Percentiles rank a stretch among this genome's conserved stretches.
Conservation (phyloP, 371 early-diverging fungal species). For the Massospora cicadina region DNA sequence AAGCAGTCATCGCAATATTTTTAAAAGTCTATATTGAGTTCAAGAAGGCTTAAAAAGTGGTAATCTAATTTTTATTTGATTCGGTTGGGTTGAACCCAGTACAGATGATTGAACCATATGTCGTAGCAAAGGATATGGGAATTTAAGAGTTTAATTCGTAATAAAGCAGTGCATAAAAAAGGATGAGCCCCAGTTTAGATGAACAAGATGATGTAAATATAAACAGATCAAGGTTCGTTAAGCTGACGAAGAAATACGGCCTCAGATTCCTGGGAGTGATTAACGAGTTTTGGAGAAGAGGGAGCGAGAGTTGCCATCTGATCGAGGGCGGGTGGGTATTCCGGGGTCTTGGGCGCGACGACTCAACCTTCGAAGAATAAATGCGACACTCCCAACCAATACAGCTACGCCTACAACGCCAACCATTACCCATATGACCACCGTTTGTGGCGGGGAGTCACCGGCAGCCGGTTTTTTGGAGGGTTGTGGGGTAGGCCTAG, state of each 20-base stretch:
- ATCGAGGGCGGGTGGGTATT: not conserved
- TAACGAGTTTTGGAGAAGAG: not conserved
- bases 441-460: not conserved
- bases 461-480: not conserved
- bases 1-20: too few species aligned
- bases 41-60: too few species aligned
- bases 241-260: constrained; percentile 3
- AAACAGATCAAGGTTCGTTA: not conserved
- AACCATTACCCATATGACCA: not conserved
- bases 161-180: too few species aligned
- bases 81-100: too few species aligned
- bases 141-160: too few species aligned
- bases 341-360: not conserved
- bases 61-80: too few species aligned
- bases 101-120: too few species aligned
- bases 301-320: not conserved
- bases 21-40: too few species aligned
- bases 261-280: not conserved
- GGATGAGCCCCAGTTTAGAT: too few species aligned
- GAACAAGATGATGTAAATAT: too few species aligned
- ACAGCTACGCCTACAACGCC: not conserved
- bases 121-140: too few species aligned
- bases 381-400: not conserved
- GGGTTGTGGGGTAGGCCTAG: not conserved
- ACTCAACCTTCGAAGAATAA: not conserved